Evolutionary conservation across 2,329 filamentous ascomycete genomes (phyloP), one percentile per base, ranked within the genome.

Genomic region (Aspergillus caelatus): DNA sequence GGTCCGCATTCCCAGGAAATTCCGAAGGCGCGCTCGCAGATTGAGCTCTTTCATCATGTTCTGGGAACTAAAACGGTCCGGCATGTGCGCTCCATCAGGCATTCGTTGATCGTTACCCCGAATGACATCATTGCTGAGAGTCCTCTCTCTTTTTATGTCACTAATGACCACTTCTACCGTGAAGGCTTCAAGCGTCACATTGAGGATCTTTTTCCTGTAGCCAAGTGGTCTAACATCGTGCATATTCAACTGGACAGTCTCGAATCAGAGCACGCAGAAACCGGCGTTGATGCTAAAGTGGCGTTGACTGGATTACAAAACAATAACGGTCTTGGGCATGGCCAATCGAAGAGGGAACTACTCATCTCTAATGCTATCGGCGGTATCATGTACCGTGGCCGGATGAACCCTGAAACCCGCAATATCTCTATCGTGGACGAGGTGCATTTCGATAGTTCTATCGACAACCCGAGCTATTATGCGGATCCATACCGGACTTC

Each of bases 401-500:
- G 68, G 1, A 58, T 68, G 4, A 63, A 65, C 5, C 63, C 66
- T 7, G 63, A 66, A 19, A 76, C 77, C 48, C 65, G 70, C 48
- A 75, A 72, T 4, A 74, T 86, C 60, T 72, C 73, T 1, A 60
- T 88, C 7, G 66, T 73, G 10, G 81, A 85, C 3, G 71, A 74
- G 0, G 65, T 88, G 19, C 64, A 76, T 1, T 64, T 86, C 3
- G 81, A 84, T 41, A 77, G 78, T 1, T 68, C 78, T 3, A 74
- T 85, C 14, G 87, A 89, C 67, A 89, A 89, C 64, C 86, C 87
- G 0, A 82, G 73, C 67, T 89, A 84, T 72, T 89, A 86, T 68
- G 62, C 71, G 0, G 87, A 89, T 58, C 81, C 84, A 0, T 88
- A 83, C 52, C 75, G 80, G 1, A 78, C 76, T 0, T 64, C 67